phyloP scores from a whole-genome alignment of 108 stramenopile species.

The Schizochytrium sp. region DNA sequence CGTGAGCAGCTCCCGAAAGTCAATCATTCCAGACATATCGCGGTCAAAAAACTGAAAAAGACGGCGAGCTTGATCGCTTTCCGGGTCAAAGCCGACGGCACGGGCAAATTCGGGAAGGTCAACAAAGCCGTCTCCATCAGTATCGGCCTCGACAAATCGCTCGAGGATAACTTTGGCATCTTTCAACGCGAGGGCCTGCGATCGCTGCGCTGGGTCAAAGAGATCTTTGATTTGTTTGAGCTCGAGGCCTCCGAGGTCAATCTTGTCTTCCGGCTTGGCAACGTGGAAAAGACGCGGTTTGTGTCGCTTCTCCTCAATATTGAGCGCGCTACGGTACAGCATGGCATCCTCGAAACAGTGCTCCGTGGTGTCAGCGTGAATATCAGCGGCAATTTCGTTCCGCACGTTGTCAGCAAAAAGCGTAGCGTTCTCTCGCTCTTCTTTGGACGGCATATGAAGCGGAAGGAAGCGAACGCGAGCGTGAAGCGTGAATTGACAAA shows the following conservation, averaged over 20 bases:
- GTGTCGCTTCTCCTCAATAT: constrained; percentile 28
- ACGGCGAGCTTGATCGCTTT: background rate
- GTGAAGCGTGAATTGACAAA: constrained; percentile 22
- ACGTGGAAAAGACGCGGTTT: background rate
- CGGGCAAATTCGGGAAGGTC: constrained; percentile 21
- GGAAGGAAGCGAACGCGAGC: constrained; percentile 29
- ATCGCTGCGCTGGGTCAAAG: constrained; percentile 19
- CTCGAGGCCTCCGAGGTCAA: background rate
- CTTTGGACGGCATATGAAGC: constrained; percentile 28
- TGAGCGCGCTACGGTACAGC: constrained; percentile 35
- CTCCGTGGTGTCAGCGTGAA: constrained; percentile 31
- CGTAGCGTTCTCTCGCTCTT: constrained; percentile 20
- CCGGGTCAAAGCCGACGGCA: background rate
- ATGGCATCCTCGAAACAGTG: constrained; percentile 42
- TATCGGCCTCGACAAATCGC: constrained; percentile 30
- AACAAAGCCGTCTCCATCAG: constrained; percentile 25
- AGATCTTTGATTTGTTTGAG: constrained; percentile 17
- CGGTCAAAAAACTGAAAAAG: constrained; percentile 1
- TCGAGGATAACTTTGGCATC: constrained; percentile 29
- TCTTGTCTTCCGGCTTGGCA: background rate
- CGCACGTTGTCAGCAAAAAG: constrained; percentile 32
- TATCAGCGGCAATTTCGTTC: constrained; percentile 26
- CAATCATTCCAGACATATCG: background rate
- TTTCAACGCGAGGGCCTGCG: constrained; percentile 12
- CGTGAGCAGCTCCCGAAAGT: background rate